Percentiles rank a stretch among this genome's conserved stretches.
Conservation (phyloP, 2,329 filamentous ascomycete species). For the Fusarium sp. region DNA sequence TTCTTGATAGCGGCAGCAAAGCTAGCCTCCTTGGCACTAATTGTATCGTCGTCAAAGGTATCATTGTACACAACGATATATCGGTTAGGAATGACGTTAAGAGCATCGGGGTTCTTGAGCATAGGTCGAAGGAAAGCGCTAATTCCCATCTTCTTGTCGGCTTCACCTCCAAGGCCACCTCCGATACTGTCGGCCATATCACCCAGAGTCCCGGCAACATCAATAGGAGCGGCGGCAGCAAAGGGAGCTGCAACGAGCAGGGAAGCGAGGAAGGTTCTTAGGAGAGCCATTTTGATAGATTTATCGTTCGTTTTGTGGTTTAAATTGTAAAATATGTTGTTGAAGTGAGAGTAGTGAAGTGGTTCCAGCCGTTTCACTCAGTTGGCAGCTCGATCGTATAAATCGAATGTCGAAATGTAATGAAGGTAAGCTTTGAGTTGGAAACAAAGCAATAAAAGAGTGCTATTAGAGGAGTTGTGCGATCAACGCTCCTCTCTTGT, state of each 20-base stretch:
- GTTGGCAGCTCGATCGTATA: constrained; percentile 38
- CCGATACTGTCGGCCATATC: constrained; percentile 33
- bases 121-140: constrained; percentile 52
- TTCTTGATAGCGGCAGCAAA: constrained; percentile 64
- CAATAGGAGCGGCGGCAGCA: constrained; percentile 44
- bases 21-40: constrained; percentile 62
- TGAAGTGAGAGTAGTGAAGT: constrained; percentile 43
- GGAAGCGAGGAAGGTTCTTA: constrained; percentile 43
- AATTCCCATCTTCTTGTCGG: constrained; percentile 36
- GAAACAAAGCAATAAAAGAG: constrained; percentile 35
- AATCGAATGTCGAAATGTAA: constrained; percentile 28
- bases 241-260: constrained; percentile 45
- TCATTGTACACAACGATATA: constrained; percentile 76
- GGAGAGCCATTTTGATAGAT: constrained; percentile 44
- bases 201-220: constrained; percentile 25
- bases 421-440: constrained; percentile 18
- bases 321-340: constrained; percentile 24
- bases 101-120: constrained; percentile 62
- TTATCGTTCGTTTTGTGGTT: constrained; percentile 27
- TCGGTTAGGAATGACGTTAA: constrained; percentile 63
- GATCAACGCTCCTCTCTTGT: constrained; percentile 50
- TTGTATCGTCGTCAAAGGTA: constrained; percentile 60
- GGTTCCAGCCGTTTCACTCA: constrained; percentile 47
- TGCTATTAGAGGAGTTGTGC: constrained; percentile 43
- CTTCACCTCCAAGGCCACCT: constrained; percentile 21